A percentile compares a stretch with the other conserved stretches of the same genome.
phyloP scores from a whole-genome alignment of 805 yeast genomes.

The Cyberlindnera mycetangii region DNA sequence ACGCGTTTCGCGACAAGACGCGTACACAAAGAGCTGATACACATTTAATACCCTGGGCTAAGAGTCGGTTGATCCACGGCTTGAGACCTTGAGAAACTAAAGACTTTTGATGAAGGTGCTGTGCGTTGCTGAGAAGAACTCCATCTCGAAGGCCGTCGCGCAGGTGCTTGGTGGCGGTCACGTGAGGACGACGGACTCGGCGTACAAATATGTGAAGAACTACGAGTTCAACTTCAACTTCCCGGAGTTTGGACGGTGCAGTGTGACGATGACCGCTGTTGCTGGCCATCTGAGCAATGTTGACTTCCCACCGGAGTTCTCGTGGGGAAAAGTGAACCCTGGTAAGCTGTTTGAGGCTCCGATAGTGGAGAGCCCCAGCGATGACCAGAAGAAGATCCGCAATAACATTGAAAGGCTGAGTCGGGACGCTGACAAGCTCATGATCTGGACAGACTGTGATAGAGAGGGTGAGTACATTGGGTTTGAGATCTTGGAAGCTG shows the following conservation, averaged over 20 bases:
- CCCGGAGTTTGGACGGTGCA: constrained; percentile 59
- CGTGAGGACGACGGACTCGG: constrained; percentile 43
- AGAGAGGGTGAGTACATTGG: constrained; percentile 96
- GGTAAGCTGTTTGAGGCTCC: constrained; percentile 72
- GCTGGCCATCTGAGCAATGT: constrained; percentile 75
- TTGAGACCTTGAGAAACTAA: too few species aligned
- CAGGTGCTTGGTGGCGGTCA: constrained; percentile 73
- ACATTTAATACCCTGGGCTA: too few species aligned
- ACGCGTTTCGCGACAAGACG: too few species aligned
- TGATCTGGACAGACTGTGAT: constrained; percentile 99
- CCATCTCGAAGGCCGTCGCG: constrained; percentile 86
- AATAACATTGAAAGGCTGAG: constrained; percentile 69
- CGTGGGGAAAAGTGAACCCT: constrained; percentile 59
- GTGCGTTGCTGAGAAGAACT: constrained; percentile 96
- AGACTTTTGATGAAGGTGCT: constrained; percentile 71
- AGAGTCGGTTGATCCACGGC: too few species aligned
- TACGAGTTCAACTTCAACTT: constrained; percentile 72
- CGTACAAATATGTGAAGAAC: constrained; percentile 66
- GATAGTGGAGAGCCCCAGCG: constrained; percentile 37
- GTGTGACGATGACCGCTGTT: constrained; percentile 89
- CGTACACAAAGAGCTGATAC: too few species aligned
- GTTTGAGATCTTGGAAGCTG: constrained; percentile 73
- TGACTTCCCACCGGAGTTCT: constrained; percentile 60
- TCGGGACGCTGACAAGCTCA: constrained; percentile 53
- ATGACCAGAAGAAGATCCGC: constrained; percentile 48